Evolutionary conservation across 257 asterid species (phyloP), one percentile per base, ranked within the genome.

Genomic region (Handroanthus guayacan): DNA sequence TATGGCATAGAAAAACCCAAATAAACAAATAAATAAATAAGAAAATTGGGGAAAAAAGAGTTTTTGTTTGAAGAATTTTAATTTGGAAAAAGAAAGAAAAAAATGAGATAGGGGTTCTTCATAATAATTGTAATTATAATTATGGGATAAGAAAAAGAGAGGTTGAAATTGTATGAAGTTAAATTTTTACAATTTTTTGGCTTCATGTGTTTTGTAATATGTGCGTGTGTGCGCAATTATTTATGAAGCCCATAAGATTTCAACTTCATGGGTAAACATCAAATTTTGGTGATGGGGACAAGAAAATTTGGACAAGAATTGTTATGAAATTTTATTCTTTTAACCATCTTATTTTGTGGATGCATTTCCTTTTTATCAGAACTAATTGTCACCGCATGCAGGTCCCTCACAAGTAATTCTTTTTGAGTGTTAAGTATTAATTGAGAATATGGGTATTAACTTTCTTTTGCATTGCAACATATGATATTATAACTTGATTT

Each of bases 341-440:
- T 61, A n/a, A 51, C 62, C 44, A 25, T 36, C 50, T 61, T 5
- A 17, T 56, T 54, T 52, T 56, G 79, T 75, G 79, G 48, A 54
- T 51, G 37, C 8, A 52, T 52, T 20, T 8, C 9, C 44, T 47
- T 20, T 51, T 9, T 0, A 48, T 67, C 9, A 13, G 11, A 14
- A 58, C 2, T n/a, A 20, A 0, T 20, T 14, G 31, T 25, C 31
- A 25, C 31, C 31, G 1, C 31, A 25, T 25, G 31, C 31, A 25
- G 1, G 31, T 25, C 1, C 1, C 31, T 25, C 1, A 25, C 1
- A 1, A 25, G 31, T 25, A 25, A 25, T 25, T 25, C 31, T 25
- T 25, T 25, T 25, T 25, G 31, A 25, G 31, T 25, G 31, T 25
- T 25, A 25, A 25, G 1, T 25, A 25, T 25, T 25, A 25, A 25